A percentile compares a stretch with the other conserved stretches of the same genome.
phyloP scores from a whole-genome alignment of 306 rosid species.

The Phaseolus lunatus region DNA sequence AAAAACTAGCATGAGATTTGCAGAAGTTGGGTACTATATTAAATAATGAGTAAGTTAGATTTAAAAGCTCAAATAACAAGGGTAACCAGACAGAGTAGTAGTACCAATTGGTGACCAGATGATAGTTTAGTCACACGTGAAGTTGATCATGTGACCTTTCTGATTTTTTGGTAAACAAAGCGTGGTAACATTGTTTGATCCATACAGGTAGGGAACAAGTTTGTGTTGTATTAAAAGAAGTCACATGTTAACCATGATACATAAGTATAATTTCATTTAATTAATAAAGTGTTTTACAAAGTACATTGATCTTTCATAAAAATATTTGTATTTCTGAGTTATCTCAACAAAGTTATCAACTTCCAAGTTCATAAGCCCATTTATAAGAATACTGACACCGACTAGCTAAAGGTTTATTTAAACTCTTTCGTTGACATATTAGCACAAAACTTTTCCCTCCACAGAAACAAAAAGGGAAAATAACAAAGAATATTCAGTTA shows the following conservation, averaged over 20 bases:
- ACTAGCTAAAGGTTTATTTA: neutral
- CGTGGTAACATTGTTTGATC: neutral
- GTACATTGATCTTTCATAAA: neutral
- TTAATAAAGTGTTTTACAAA: neutral
- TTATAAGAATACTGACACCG: constrained; percentile 1
- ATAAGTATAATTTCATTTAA: neutral
- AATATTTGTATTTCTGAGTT: neutral
- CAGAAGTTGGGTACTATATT: neutral
- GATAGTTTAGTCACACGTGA: neutral
- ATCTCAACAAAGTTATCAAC: constrained; percentile 23
- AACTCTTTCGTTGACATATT: constrained; percentile 6
- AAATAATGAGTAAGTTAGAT: no score
- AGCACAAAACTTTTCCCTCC: constrained; percentile 4
- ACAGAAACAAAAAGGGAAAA: neutral
- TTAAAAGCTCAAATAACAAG: neutral
- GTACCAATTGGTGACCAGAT: neutral
- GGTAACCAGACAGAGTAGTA: constrained; percentile 9
- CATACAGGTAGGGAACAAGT: neutral
- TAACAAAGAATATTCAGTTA: constrained; percentile 14
- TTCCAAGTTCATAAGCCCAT: constrained; percentile 8
- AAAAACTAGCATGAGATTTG: constrained; percentile 1
- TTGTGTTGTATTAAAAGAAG: constrained; percentile 1
- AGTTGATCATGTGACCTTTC: neutral
- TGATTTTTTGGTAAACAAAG: neutral
- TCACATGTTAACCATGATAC: neutral